phyloP scores from a whole-genome alignment of 371 early-diverging fungal species.

The Actinomortierella ambigua region DNA sequence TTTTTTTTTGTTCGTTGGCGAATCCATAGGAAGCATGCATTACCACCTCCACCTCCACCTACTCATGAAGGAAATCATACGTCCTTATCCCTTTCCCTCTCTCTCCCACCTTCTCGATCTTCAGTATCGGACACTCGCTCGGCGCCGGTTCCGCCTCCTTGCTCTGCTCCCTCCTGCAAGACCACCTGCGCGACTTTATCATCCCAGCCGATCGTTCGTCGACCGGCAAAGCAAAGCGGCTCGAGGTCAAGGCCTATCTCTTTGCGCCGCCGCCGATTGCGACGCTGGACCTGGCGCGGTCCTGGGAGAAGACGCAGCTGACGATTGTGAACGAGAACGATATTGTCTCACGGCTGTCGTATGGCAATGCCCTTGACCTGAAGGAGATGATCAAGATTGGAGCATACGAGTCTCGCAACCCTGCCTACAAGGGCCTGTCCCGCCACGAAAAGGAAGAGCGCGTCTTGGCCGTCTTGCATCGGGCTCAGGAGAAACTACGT shows the following conservation, averaged over 20 bases:
- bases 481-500: slow-evolving; percentile 27
- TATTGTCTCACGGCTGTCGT: slow-evolving; percentile 73
- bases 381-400: slow-evolving; percentile 64
- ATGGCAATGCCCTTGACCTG: slow-evolving; percentile 72
- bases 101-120: slow-evolving; percentile 49
- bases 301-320: slow-evolving; percentile 69
- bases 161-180: slow-evolving; percentile 53
- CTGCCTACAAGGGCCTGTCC: slow-evolving; percentile 19
- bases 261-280: slow-evolving; percentile 74
- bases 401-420: slow-evolving; percentile 39
- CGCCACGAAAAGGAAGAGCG: slow-evolving; percentile 22
- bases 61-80: slow-evolving; percentile 66
- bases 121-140: slow-evolving; percentile 81
- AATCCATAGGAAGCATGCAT: no score
- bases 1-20: no score
- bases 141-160: slow-evolving; percentile 82
- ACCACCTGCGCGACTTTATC: slow-evolving; percentile 21
- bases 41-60: no score
- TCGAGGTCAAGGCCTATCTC: slow-evolving; percentile 56
- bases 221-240: slow-evolving; percentile 27
- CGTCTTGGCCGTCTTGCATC: slow-evolving; percentile 25
- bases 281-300: slow-evolving; percentile 67
- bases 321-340: slow-evolving; percentile 81
- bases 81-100: slow-evolving; percentile 25
- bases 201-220: slow-evolving; percentile 8